Evolutionary conservation across 2,329 filamentous ascomycete species (phyloP).

Genomic region (Aspergillus japonicus): DNA sequence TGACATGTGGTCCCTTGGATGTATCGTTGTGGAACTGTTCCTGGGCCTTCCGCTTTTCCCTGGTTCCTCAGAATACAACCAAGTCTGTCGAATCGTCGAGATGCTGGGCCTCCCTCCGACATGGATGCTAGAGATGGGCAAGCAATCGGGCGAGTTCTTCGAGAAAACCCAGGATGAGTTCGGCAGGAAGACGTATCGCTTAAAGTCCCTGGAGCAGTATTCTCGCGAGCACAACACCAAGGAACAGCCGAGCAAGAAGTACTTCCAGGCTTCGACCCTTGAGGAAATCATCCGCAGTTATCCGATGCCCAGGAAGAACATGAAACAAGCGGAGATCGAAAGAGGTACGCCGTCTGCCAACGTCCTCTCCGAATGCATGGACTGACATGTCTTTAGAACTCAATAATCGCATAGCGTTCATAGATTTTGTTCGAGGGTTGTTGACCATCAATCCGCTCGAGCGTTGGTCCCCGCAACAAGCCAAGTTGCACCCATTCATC

Average conservation of each 20-base stretch:
- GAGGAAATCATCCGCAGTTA: conserved; percentile 98
- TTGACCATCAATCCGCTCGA: conserved; percentile 94
- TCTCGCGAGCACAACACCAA: conserved; percentile 93
- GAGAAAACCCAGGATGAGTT: conserved; percentile 92
- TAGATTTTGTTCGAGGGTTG: conserved; percentile 92
- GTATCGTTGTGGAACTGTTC: conserved; percentile 97
- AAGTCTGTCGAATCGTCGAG: conserved; percentile 93
- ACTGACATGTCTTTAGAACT: conserved; percentile 66
- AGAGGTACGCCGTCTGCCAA: conserved; percentile 65
- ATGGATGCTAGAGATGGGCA: conserved; percentile 99
- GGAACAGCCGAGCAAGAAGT: conserved; percentile 99
- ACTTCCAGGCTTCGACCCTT: conserved; percentile 90
- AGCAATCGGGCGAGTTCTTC: conserved; percentile 96
- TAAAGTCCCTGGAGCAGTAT: conserved; percentile 98
- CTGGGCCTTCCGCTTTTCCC: conserved; percentile 91
- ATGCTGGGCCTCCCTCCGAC: conserved; percentile 96
- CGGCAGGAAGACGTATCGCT: conserved; percentile 80
- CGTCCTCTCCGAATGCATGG: neutral
- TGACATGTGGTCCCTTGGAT: conserved; percentile 99
- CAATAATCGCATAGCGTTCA: conserved; percentile 95
- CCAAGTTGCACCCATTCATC: conserved; percentile 96
- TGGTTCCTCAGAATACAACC: conserved; percentile 97
- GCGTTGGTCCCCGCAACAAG: conserved; percentile 96
- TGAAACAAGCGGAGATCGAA: conserved; percentile 96
- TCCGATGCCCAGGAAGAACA: conserved; percentile 97